A percentile compares a stretch with the other conserved stretches of the same genome.
Conservation (phyloP, 2,329 filamentous ascomycete genomes). For the Colletotrichum camelliae region DNA sequence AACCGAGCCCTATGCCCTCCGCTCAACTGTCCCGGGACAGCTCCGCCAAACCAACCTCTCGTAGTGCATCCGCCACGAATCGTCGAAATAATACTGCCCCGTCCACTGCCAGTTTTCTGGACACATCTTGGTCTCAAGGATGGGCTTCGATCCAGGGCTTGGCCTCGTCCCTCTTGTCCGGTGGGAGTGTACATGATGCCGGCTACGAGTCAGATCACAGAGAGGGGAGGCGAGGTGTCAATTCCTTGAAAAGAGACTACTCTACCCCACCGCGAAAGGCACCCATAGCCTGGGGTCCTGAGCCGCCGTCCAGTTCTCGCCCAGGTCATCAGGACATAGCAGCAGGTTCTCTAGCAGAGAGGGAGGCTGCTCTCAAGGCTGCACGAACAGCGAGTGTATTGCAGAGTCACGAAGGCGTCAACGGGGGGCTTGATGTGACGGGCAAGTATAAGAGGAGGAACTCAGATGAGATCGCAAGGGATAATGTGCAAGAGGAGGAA, state of each 20-base stretch:
- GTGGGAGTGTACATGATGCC: conserved; percentile 33
- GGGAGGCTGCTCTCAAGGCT: conserved; percentile 60
- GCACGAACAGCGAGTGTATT: conserved; percentile 64
- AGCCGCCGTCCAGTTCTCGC: conserved; percentile 42
- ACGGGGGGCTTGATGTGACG: conserved; percentile 60
- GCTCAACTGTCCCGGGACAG: conserved; percentile 28
- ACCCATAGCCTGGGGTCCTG: conserved; percentile 54
- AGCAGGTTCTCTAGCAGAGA: conserved; percentile 57
- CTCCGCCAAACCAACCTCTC: neutral
- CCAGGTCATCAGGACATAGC: conserved; percentile 55
- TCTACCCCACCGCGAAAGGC: conserved; percentile 25
- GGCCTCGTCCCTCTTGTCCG: conserved; percentile 49
- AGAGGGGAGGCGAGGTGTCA: conserved; percentile 5
- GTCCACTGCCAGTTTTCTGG: conserved; percentile 48
- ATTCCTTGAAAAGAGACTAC: conserved; percentile 14
- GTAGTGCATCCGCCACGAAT: neutral
- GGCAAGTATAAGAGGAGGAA: conserved; percentile 69
- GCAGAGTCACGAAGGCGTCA: conserved; percentile 66
- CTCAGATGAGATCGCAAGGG: conserved; percentile 64
- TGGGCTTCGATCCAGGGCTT: conserved; percentile 63
- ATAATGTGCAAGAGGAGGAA: conserved; percentile 56
- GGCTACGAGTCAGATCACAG: conserved; percentile 20
- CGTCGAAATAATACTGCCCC: conserved; percentile 32
- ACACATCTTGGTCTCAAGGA: conserved; percentile 56
- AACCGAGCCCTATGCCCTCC: conserved; percentile 54